Evolutionary conservation across 371 early-diverging fungal genomes (phyloP), one percentile per base, ranked within the genome.

Genomic region (Actinomucor elegans): DNA sequence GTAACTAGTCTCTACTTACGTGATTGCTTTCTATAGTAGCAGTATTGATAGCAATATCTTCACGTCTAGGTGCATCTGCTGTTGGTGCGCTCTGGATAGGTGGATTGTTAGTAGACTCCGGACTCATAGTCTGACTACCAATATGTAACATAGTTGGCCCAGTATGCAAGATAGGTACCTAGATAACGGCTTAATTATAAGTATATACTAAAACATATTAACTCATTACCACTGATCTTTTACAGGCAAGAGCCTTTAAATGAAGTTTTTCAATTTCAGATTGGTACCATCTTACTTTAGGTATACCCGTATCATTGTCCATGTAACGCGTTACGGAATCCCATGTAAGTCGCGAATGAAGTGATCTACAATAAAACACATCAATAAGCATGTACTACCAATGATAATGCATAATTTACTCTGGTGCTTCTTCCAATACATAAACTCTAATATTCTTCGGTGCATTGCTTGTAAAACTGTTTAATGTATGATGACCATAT

Each of bases 271-370:
- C 64, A 18, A 47, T 64, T 37, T 55, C 47, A 42, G 64, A 64
- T 8, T 52, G 37, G 4, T 35, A 31, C 64, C 64, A 64, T 48
- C 37, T 55, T 5, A 64, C 64, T 52, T 47, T 64, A 12, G 64
- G 64, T 24, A 59, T 46, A 11, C 64, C 64, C 12, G 53, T 59
- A 32, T 64, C 64, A 43, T 51, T 51, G 24, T 64, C 64, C 48
- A 51, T 59, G 28, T 42, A 31, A 29, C 36, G 42, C 17, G 64
- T 64, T 7, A 64, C 55, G 3, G 52, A 38, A 29, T 54, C 54
- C 64, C 64, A 64, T 4, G 59, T 64, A 7, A 64, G 31, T 14
- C 52, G 38, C 12, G 57, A 36, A 20, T 55, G 55, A 5, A 64
- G 24, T 1, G 64, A 64, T 24, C 64, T 64, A 28, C 18, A 21